These are phyloP conservation scores for Coniella vitis DNA, from an alignment of 2,329 filamentous ascomycete genomes.

Conservation along the genomic window DNA sequence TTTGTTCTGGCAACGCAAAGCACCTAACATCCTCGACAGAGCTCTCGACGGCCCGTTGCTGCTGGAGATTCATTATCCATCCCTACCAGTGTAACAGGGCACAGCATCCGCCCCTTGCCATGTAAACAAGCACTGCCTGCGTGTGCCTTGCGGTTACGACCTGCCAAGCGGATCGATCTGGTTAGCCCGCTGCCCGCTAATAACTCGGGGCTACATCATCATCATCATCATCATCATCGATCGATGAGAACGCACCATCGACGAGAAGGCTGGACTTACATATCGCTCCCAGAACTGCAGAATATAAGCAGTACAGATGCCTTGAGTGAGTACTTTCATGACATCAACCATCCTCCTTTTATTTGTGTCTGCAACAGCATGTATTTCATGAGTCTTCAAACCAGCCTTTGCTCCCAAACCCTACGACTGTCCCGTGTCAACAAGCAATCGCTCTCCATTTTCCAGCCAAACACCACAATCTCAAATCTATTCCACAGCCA, in stretches of 20 bases:
- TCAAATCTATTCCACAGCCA: background rate
- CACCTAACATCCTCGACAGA: too few relatives aligned
- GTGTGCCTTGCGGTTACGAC: too few relatives aligned
- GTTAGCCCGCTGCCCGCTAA: too few relatives aligned
- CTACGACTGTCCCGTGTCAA: background rate
- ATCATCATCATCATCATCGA: background rate
- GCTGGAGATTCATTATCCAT: too few relatives aligned
- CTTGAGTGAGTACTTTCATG: background rate
- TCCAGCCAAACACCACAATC: too few relatives aligned
- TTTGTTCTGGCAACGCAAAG: too few relatives aligned
- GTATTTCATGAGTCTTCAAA: background rate
- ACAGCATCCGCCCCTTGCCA: too few relatives aligned
- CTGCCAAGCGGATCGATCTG: too few relatives aligned
- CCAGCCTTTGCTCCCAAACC: background rate
- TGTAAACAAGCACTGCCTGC: background rate
- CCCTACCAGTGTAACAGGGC: too few relatives aligned
- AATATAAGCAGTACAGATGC: background rate
- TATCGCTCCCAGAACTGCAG: background rate
- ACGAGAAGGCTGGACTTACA: too few relatives aligned
- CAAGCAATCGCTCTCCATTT: background rate
- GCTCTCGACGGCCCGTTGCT: too few relatives aligned
- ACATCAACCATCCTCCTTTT: background rate
- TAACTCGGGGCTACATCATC: background rate
- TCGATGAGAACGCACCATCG: too few relatives aligned
- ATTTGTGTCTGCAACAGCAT: background rate